Conservation (phyloP, 75 land plant species). For the Chamaecyparis obtusa region DNA sequence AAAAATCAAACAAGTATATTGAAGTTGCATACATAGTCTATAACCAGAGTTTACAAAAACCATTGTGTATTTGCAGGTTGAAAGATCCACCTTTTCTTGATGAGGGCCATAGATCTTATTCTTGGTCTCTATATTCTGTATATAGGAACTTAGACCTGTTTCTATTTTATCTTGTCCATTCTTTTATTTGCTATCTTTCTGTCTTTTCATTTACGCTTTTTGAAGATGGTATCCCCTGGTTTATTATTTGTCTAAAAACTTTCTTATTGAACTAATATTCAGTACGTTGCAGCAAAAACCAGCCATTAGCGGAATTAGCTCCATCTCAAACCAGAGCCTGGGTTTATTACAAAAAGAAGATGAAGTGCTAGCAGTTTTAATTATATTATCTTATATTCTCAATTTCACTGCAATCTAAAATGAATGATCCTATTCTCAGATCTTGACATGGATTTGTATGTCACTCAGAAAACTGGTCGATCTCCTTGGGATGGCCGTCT, state of each 20-base stretch:
- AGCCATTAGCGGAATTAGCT: neutral
- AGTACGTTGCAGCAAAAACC: neutral
- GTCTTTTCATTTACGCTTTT: neutral
- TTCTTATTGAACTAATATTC: neutral
- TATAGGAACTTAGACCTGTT: neutral
- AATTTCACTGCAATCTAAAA: neutral
- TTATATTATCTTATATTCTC: neutral
- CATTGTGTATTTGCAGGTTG: neutral
- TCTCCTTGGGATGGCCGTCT: slow-evolving; percentile 85
- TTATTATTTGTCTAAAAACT: neutral
- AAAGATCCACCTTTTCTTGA: neutral
- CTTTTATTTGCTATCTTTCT: neutral
- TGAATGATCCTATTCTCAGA: neutral
- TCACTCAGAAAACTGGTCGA: slow-evolving; percentile 70
- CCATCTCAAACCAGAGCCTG: neutral
- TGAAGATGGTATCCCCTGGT: neutral
- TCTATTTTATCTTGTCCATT: neutral
- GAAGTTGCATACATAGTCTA: neutral
- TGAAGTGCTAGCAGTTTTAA: neutral
- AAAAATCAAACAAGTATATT: neutral
- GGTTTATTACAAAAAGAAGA: neutral
- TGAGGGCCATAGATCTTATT: neutral
- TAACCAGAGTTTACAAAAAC: neutral
- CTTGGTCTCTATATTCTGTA: neutral
- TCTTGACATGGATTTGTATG: neutral